Evolutionary conservation across 805 yeast genomes (phyloP).

Genomic region (Candida patagonica): DNA sequence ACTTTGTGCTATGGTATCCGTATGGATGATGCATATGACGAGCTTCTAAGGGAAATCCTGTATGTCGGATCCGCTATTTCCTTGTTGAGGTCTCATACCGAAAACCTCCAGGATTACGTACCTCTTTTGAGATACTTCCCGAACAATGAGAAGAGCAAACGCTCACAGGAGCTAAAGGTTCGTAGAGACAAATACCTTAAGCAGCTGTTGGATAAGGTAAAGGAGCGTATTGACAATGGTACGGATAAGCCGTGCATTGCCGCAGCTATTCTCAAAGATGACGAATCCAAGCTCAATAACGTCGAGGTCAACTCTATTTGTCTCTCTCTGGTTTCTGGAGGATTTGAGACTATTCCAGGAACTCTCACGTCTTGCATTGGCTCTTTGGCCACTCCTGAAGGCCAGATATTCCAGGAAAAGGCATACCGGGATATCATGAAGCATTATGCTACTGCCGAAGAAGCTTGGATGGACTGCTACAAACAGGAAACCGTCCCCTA

Average conservation of each 20-base stretch:
- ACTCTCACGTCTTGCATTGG: slow-evolving; percentile 54
- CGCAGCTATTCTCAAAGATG: slow-evolving; percentile 28
- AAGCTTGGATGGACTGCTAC: slow-evolving; percentile 22
- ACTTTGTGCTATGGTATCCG: slow-evolving; percentile 35
- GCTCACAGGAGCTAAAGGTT: slow-evolving; percentile 24
- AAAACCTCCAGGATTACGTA: slow-evolving; percentile 32
- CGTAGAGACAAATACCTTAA: slow-evolving; percentile 28
- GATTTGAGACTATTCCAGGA: slow-evolving; percentile 61
- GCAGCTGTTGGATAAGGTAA: slow-evolving; percentile 25
- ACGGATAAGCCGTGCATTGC: slow-evolving; percentile 29
- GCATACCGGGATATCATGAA: slow-evolving; percentile 37
- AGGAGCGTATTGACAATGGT: slow-evolving; percentile 20
- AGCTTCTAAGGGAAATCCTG: slow-evolving; percentile 25
- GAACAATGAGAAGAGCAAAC: slow-evolving; percentile 22
- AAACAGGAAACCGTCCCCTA: slow-evolving; percentile 35
- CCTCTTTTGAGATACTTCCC: slow-evolving; percentile 29
- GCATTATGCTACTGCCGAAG: slow-evolving; percentile 21
- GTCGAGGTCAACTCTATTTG: slow-evolving; percentile 50
- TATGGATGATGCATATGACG: slow-evolving; percentile 28
- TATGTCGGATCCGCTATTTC: slow-evolving; percentile 28
- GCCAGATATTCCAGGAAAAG: slow-evolving; percentile 33
- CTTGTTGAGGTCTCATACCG: slow-evolving; percentile 29
- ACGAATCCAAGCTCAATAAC: slow-evolving; percentile 19
- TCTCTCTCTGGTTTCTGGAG: slow-evolving; percentile 69
- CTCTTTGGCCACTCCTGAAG: slow-evolving; percentile 38